phyloP scores from a whole-genome alignment of 805 yeast species.

The Candida namnaoensis region DNA sequence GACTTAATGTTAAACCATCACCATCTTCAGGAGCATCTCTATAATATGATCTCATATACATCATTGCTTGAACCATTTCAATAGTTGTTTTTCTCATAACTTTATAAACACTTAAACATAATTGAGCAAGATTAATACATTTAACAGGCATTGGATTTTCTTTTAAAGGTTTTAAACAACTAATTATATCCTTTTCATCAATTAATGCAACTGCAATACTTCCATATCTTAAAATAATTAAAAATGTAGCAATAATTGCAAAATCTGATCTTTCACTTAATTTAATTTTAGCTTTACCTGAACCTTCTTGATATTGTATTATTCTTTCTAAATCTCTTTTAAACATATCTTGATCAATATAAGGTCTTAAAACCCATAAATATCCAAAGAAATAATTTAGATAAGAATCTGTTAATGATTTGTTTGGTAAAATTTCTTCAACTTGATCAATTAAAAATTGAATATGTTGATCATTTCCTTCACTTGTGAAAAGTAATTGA shows the following conservation, averaged over 20 bases:
- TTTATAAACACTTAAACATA: neutral
- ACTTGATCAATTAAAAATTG: neutral
- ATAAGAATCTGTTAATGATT: neutral
- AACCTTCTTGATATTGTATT: neutral
- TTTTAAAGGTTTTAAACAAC: neutral
- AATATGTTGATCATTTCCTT: neutral
- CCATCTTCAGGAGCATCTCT: conserved; percentile 38
- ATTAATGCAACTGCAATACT: neutral
- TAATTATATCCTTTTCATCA: neutral
- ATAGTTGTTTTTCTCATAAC: neutral
- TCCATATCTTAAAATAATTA: neutral
- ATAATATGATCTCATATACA: conserved; percentile 29
- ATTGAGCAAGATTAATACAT: neutral
- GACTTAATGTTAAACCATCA: conserved; percentile 31
- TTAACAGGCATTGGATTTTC: neutral
- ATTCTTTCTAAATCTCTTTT: neutral
- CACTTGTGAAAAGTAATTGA: neutral
- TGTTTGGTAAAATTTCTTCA: neutral
- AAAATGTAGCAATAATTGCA: neutral
- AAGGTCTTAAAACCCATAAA: neutral
- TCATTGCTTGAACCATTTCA: conserved; percentile 30
- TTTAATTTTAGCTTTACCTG: neutral
- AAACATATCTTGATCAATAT: neutral
- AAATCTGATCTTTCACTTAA: neutral
- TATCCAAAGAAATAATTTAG: neutral